phyloP scores from a whole-genome alignment of 805 yeast genomes.

The Starmerella riodocensis region DNA sequence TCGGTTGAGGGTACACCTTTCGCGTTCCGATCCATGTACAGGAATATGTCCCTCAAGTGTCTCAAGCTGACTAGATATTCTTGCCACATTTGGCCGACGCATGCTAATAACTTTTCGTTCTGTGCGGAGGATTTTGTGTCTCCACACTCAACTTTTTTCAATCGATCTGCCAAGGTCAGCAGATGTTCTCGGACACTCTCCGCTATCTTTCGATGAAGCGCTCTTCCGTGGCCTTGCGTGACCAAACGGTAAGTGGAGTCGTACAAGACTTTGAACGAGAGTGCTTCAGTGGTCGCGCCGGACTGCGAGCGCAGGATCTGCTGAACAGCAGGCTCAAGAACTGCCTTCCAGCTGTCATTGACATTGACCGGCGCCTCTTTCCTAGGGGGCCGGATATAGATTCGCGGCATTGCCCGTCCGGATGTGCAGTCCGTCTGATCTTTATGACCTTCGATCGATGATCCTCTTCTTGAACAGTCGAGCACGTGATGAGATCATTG shows the following conservation, averaged over 20 bases:
- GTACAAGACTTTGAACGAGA: slow-evolving; percentile 18
- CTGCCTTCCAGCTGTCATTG: slow-evolving; percentile 15
- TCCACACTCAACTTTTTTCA: not conserved
- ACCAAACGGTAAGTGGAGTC: slow-evolving; percentile 20
- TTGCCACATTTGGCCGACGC: slow-evolving; percentile 14
- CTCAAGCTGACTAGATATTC: slow-evolving; percentile 11
- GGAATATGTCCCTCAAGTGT: slow-evolving; percentile 19
- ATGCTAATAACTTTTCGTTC: slow-evolving; percentile 6
- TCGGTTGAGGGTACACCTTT: slow-evolving; percentile 12
- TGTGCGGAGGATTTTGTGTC: not conserved
- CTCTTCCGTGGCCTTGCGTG: slow-evolving; percentile 19
- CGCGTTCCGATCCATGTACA: slow-evolving; percentile 19
- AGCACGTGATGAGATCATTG: no score
- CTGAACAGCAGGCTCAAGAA: slow-evolving; percentile 20
- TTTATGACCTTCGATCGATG: no score
- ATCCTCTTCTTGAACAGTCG: no score
- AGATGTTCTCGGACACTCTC: slow-evolving; percentile 12
- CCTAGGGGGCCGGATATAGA: slow-evolving; percentile 20
- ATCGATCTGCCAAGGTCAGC: slow-evolving; percentile 1
- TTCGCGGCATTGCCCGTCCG: slow-evolving; percentile 8
- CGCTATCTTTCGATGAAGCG: slow-evolving; percentile 13
- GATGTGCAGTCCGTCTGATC: no score
- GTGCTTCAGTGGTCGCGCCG: not conserved
- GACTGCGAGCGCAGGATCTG: slow-evolving; percentile 10
- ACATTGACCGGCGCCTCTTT: slow-evolving; percentile 14